Evolutionary conservation across 371 early-diverging fungal species (phyloP).

Genomic region (Actinomucor elegans): DNA sequence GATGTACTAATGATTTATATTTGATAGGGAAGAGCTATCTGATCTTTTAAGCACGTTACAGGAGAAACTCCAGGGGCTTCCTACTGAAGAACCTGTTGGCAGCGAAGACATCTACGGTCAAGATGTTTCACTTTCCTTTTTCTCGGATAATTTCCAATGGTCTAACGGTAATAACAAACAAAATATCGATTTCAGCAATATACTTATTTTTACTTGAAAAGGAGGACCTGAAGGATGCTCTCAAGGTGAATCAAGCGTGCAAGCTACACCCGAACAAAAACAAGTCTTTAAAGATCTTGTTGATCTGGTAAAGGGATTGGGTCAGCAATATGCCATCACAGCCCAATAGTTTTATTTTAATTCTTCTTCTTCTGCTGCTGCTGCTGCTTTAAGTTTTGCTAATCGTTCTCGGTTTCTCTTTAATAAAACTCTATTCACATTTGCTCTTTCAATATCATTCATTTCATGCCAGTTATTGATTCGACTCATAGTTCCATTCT

Average conservation of each 20-base stretch:
- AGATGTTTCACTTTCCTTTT: constrained; percentile 40
- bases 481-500: constrained; percentile 69
- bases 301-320: constrained; percentile 22
- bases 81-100: constrained; percentile 44
- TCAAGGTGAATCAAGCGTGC: constrained; percentile 20
- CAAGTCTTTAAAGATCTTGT: constrained; percentile 35
- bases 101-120: constrained; percentile 53
- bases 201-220: not conserved
- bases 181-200: not conserved
- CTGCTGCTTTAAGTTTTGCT: constrained; percentile 38
- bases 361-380: constrained; percentile 9
- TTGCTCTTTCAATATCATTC: constrained; percentile 65
- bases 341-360: constrained; percentile 9
- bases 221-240: constrained; percentile 48
- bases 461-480: constrained; percentile 78
- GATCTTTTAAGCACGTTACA: constrained; percentile 14
- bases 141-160: constrained; percentile 48
- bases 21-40: constrained; percentile 16
- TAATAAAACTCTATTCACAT: constrained; percentile 62
- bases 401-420: constrained; percentile 66
- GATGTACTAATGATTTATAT: constrained; percentile 5
- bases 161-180: constrained; percentile 33
- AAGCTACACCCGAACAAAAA: constrained; percentile 39
- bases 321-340: constrained; percentile 26
- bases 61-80: constrained; percentile 26